phyloP scores from a whole-genome alignment of 1,284 basidiomycete species.

The Rhodotorula glutinis region DNA sequence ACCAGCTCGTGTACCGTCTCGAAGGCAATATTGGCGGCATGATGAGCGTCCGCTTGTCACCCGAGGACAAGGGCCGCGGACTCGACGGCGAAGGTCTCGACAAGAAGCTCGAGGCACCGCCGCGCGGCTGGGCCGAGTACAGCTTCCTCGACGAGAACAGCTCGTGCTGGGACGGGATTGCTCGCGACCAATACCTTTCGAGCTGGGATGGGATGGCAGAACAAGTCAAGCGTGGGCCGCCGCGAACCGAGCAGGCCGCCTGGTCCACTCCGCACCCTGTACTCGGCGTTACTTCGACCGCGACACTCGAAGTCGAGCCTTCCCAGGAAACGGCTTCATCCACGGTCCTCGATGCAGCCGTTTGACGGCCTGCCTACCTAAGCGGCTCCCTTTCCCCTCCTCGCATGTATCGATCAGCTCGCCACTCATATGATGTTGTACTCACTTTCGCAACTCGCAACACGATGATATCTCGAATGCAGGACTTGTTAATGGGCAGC shows the following conservation, averaged over 20 bases:
- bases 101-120: conserved; percentile 7
- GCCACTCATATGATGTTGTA: too few species aligned
- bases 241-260: neutral
- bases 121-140: conserved; percentile 23
- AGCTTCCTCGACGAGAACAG: conserved; percentile 19
- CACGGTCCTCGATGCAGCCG: too few species aligned
- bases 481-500: too few species aligned
- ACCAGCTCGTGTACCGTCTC: conserved; percentile 15
- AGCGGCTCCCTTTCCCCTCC: too few species aligned
- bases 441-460: too few species aligned
- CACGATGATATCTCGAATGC: neutral
- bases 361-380: too few species aligned
- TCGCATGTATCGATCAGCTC: too few species aligned
- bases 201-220: conserved; percentile 16
- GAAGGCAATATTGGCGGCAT: conserved; percentile 21
- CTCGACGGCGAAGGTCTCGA: conserved; percentile 28
- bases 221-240: conserved; percentile 1
- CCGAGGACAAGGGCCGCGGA: conserved; percentile 30
- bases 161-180: conserved; percentile 22
- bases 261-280: conserved; percentile 10
- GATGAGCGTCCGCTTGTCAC: conserved; percentile 17
- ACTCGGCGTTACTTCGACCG: neutral
- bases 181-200: conserved; percentile 9
- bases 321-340: too few species aligned
- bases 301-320: neutral